Evolutionary conservation across 148 eudicot genomes (phyloP), one percentile per base, ranked within the genome.

Genomic region (Cornus kousa): DNA sequence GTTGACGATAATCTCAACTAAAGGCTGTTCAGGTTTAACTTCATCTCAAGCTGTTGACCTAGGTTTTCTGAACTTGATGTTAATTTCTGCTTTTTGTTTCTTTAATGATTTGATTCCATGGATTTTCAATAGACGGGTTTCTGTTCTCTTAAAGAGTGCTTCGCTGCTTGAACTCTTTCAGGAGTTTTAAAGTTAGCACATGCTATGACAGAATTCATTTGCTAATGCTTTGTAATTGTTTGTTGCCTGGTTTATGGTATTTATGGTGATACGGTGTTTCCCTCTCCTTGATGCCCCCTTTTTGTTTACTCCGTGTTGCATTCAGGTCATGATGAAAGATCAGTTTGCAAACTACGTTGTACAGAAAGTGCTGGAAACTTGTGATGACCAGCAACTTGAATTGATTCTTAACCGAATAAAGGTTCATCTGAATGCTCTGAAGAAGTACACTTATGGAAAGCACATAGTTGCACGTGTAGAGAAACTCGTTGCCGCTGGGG

Each of bases 401-500:
- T 74, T 88, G 70, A 89, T 92, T 77, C 89, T 92, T 74, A 84
- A 87, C 68, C 89, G 93, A 57, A 92, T 92, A 53, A 92, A 92
- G 87, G 88, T 87, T 79, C 97, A 92, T 84, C 80, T 92, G 83
- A 92, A 87, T 76, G 92, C 97, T 7, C 89, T 92, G 73, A 92
- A 92, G 87, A 92, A 92, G 85, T 92, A 92, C 77, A 92, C 97
- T 57, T 92, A 93, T 68, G 97, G 97, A 75, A 93, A 93, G 87
- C 97, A 93, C 81, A 93, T 93, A n/a, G 97, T 92, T 81, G 97
- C 97, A 17, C 97, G 97, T 80, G 97, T 92, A 6, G 97, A 92
- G 80, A 92, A 92, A 81, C 97, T 93, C 84, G 97, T 93, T 89
- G 87, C 91, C 31, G 94, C 94, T 73, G 97, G 97, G 83, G 97